These are phyloP conservation scores for Abelmoschus esculentus DNA, from an alignment of 345 rosid genomes.

Conservation along the genomic window DNA sequence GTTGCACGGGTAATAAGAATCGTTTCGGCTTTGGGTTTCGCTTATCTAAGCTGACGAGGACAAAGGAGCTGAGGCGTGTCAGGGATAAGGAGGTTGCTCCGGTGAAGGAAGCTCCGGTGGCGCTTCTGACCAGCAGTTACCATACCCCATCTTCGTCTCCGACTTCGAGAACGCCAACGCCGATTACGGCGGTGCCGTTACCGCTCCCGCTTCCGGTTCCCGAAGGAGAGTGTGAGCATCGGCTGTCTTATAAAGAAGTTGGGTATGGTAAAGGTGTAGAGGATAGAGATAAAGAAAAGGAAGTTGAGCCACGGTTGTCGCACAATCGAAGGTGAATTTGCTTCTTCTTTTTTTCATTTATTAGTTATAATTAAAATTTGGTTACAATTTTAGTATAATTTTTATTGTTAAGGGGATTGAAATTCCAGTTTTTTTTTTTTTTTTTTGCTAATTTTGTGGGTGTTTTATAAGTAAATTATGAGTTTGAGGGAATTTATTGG, in stretches of 20 bases:
- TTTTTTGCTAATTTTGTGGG: not conserved
- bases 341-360: not conserved
- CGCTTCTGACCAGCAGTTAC: constrained; percentile 19
- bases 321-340: constrained; percentile 33
- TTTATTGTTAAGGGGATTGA: not conserved
- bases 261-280: constrained; percentile 24
- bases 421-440: not conserved
- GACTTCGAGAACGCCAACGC: constrained; percentile 14
- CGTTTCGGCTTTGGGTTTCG: constrained; percentile 16
- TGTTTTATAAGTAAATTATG: not conserved
- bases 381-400: not conserved
- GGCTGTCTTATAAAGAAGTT: constrained; percentile 27
- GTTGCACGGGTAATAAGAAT: not conserved
- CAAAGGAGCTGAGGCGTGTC: constrained; percentile 25
- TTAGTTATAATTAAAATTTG: not conserved
- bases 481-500: not conserved
- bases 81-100: constrained; percentile 26
- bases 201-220: constrained; percentile 56
- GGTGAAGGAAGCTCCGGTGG: constrained; percentile 13
- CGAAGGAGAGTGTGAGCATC: constrained; percentile 30
- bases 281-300: constrained; percentile 30
- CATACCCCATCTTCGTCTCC: constrained; percentile 9
- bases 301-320: constrained; percentile 21
- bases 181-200: constrained; percentile 39
- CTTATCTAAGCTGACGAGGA: constrained; percentile 41